phyloP scores from a whole-genome alignment of 2,329 filamentous ascomycete genomes.

The Microdochium paspali region DNA sequence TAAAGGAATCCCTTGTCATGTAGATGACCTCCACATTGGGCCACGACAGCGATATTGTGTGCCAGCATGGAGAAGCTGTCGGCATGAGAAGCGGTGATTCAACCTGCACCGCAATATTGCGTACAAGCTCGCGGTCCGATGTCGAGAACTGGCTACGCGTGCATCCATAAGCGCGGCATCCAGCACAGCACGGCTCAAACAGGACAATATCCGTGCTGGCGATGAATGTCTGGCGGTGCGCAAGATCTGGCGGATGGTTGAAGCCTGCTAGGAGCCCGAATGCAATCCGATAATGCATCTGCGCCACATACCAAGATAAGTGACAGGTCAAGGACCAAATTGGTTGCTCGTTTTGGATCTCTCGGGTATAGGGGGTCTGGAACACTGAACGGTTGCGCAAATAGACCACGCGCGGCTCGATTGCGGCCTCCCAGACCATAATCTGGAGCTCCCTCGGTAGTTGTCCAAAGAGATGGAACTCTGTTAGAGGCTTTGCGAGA shows the following conservation, averaged over 20 bases:
- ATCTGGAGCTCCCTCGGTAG: constrained; percentile 17
- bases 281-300: constrained; percentile 10
- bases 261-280: constrained; percentile 8
- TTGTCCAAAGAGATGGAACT: constrained; percentile 14
- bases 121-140: constrained; percentile 13
- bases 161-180: constrained; percentile 17
- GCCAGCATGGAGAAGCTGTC: constrained; percentile 14
- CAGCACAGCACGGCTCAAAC: constrained; percentile 19
- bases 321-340: background rate
- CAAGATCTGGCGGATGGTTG: background rate
- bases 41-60: constrained; percentile 15
- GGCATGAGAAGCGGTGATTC: constrained; percentile 12
- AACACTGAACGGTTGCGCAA: constrained; percentile 14
- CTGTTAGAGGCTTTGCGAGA: constrained; percentile 9
- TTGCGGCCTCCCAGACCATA: constrained; percentile 18
- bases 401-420: constrained; percentile 16
- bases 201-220: constrained; percentile 15
- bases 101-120: constrained; percentile 15
- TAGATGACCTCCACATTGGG: constrained; percentile 18
- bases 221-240: constrained; percentile 12
- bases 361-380: constrained; percentile 4
- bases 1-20: constrained; percentile 15
- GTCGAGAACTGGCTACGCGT: constrained; percentile 14
- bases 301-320: constrained; percentile 4
- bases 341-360: constrained; percentile 10